phyloP scores from a whole-genome alignment of 352 stramenopile species.

The Globisporangium perplexum region DNA sequence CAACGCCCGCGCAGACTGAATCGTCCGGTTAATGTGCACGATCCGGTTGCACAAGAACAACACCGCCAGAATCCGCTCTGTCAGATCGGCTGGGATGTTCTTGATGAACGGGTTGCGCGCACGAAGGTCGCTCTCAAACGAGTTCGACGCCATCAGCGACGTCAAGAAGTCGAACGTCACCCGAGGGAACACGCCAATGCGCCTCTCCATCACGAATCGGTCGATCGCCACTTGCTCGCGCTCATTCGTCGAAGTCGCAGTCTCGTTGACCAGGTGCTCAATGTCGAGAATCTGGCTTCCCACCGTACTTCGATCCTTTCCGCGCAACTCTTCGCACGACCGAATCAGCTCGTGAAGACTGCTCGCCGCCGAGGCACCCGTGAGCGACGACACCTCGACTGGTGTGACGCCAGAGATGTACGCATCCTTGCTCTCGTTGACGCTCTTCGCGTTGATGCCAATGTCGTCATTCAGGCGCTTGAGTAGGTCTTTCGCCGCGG shows the following conservation, averaged over 20 bases:
- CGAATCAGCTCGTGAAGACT: conserved; percentile 45
- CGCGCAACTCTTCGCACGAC: conserved; percentile 44
- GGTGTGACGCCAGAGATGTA: conserved; percentile 65
- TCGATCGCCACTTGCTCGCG: conserved; percentile 18
- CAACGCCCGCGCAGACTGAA: conserved; percentile 40
- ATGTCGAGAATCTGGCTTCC: conserved; percentile 45
- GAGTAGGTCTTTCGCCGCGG: conserved; percentile 92
- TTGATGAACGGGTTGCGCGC: conserved; percentile 62
- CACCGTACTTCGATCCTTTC: conserved; percentile 45
- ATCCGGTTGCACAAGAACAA: conserved; percentile 79
- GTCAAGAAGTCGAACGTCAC: conserved; percentile 80
- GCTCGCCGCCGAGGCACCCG: conserved; percentile 15
- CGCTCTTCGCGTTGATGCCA: conserved; percentile 63
- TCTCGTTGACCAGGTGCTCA: conserved; percentile 49
- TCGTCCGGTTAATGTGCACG: conserved; percentile 76
- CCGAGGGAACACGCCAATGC: conserved; percentile 47
- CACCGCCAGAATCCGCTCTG: conserved; percentile 50
- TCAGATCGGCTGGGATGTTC: conserved; percentile 20
- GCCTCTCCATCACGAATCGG: conserved; percentile 59
- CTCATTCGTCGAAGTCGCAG: conserved; percentile 11
- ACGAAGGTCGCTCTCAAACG: conserved; percentile 55
- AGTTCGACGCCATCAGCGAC: conserved; percentile 54
- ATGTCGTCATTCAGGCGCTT: conserved; percentile 92
- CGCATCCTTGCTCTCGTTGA: conserved; percentile 72
- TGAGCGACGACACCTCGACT: conserved; percentile 24